Evolutionary conservation across 148 eudicot genomes (phyloP), one percentile per base, ranked within the genome.

Genomic region (Fallopia convolvulus): DNA sequence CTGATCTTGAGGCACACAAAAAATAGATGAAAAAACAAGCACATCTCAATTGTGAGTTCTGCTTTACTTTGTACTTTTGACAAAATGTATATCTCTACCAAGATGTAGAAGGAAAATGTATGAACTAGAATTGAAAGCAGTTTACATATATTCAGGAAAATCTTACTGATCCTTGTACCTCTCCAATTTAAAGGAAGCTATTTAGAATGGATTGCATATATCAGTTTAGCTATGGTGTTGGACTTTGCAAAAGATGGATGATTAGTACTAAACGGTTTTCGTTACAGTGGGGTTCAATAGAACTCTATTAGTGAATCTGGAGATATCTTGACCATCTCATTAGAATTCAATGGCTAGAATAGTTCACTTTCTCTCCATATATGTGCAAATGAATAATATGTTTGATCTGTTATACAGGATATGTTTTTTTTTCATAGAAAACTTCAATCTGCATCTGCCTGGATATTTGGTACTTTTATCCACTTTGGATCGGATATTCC

Each of bases 1-100:
- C 88, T 1, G 98, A 93, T 81, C 79, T 84, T 32, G 93, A 91
- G 78, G 81, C 87, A 30, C 81, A 86, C 85, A 81, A 82, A 21
- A 87, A 87, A 79, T 88, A 63, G 80, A 75, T 39, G 42, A 15
- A 68, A 36, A 33, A 36, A 3, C 30, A 36, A 6, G 12, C 72
- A 68, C 8, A 68, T 23, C 39, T 68, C 10, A 36, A 39, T 15
- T 36, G 20, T 30, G 72, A 32, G 72, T 46, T 12, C 1, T 39
- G 72, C 44, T 42, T 32, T 13, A 15, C 70, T 23, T 63, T 63
- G 39, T 30, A 26, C 12, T 14, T 39, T 68, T 9, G 11, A 68
- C 10, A 17, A 44, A 44, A 68, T 36, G 72, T 68, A 36, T 11
- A 30, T 30, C 39, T 30, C 39, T 11, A 61, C 70, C 17, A 61